Evolutionary conservation across 202 grass and related monocot species (phyloP).

Genomic region (Setaria italica): DNA sequence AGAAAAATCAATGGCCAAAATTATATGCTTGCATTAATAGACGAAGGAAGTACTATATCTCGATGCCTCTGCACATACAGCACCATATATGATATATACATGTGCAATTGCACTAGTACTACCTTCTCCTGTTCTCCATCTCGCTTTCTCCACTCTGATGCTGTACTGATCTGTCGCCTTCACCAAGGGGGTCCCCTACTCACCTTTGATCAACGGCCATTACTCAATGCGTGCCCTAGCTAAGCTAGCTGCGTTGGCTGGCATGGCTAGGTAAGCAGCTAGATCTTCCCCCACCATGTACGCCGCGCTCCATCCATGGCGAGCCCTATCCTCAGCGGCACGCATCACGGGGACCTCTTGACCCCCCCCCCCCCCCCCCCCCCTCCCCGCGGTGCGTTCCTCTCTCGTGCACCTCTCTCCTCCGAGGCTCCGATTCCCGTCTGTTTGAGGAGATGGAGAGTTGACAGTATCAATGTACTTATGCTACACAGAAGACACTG

Average conservation of each 20-base stretch:
- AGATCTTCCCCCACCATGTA: slow-evolving; percentile 49
- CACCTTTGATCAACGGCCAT: slow-evolving; percentile 47
- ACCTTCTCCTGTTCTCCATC: neutral
- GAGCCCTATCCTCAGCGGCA: slow-evolving; percentile 25
- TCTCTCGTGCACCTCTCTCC: neutral
- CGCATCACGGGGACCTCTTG: slow-evolving; percentile 54
- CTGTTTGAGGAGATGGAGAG: neutral
- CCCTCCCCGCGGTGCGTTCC: neutral
- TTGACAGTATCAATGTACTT: slow-evolving; percentile 38
- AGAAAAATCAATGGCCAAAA: too few relatives aligned
- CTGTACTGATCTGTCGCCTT: slow-evolving; percentile 41
- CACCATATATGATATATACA: slow-evolving; percentile 1
- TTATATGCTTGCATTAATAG: neutral
- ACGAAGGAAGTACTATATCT: neutral
- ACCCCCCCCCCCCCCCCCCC: neutral
- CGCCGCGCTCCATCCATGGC: slow-evolving; percentile 22
- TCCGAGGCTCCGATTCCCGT: neutral
- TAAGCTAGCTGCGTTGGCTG: slow-evolving; percentile 25
- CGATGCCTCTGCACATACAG: neutral
- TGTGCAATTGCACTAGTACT: neutral
- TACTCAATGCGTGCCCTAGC: slow-evolving; percentile 55
- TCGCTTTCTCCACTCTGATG: slow-evolving; percentile 36
- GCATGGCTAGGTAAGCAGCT: neutral
- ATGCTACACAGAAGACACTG: neutral
- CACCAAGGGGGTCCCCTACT: slow-evolving; percentile 37